Percentiles rank a stretch among this genome's conserved stretches.
These are phyloP conservation scores for Calonectria pseudoturangicola DNA, from an alignment of 2,329 filamentous ascomycete genomes.

Conservation along the genomic window DNA sequence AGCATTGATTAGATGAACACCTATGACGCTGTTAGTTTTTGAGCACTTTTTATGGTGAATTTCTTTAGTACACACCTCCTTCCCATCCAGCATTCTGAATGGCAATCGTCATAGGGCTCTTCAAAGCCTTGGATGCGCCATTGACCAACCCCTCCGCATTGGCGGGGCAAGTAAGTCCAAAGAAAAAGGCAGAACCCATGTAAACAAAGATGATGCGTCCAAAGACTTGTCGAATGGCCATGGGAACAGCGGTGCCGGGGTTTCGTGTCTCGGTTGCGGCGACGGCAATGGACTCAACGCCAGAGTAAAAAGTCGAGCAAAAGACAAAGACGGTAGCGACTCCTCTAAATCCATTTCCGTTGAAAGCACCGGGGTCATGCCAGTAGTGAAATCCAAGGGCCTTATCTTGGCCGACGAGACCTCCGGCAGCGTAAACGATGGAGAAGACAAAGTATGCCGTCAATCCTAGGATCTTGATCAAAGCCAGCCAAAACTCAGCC, in stretches of 20 bases:
- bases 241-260: conserved; percentile 72
- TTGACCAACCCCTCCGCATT: conserved; percentile 79
- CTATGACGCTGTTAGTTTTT: conserved; percentile 46
- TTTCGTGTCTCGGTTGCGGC: conserved; percentile 78
- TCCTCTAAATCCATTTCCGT: conserved; percentile 78
- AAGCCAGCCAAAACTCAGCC: conserved; percentile 86
- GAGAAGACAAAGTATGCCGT: conserved; percentile 84
- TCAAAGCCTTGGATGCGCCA: conserved; percentile 76
- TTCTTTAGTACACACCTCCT: conserved; percentile 65
- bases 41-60: neutral
- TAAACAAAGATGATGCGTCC: conserved; percentile 78
- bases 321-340: conserved; percentile 81
- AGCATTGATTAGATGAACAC: conserved; percentile 84
- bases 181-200: conserved; percentile 84
- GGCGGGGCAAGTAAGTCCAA: conserved; percentile 83
- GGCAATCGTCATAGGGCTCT: conserved; percentile 84
- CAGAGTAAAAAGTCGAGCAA: conserved; percentile 82
- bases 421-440: conserved; percentile 82
- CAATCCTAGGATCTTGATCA: conserved; percentile 82
- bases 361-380: conserved; percentile 81
- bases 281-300: conserved; percentile 78
- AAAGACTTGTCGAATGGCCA: conserved; percentile 76
- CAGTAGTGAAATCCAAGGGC: conserved; percentile 82
- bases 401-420: conserved; percentile 74
- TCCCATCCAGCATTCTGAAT: conserved; percentile 84